Evolutionary conservation across 202 grass and related monocot genomes (phyloP).

Genomic region (Musa balbisiana): DNA sequence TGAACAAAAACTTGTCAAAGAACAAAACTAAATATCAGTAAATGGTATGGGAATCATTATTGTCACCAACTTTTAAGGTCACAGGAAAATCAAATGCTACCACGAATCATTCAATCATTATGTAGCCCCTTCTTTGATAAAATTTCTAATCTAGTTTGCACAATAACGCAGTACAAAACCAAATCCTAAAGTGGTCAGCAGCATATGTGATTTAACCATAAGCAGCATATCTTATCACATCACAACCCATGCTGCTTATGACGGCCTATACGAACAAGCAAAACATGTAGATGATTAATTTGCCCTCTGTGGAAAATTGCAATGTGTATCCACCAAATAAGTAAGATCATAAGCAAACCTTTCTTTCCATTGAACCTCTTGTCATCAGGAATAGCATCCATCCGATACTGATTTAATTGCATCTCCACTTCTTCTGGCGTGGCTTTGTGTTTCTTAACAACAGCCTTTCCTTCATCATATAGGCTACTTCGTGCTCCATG

Average conservation of each 20-base stretch:
- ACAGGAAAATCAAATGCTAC: not conserved
- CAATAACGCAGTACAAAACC: not conserved
- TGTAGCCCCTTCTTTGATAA: not conserved
- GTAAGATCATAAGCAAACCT: conserved; percentile 31
- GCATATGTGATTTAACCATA: not conserved
- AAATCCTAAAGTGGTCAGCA: not conserved
- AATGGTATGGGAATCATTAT: too few relatives aligned
- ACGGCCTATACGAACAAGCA: not conserved
- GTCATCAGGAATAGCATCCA: conserved; percentile 71
- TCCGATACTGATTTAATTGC: conserved; percentile 65
- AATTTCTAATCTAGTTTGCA: not conserved
- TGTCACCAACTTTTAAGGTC: too few relatives aligned
- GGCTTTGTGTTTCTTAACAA: conserved; percentile 90
- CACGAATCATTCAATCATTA: not conserved
- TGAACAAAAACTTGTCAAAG: too few relatives aligned
- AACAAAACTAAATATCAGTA: too few relatives aligned
- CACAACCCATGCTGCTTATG: not conserved
- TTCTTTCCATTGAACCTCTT: conserved; percentile 82
- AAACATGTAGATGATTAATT: not conserved
- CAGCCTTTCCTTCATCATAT: conserved; percentile 78
- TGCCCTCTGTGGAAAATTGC: not conserved
- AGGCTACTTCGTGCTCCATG: conserved; percentile 82
- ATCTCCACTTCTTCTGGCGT: conserved; percentile 77
- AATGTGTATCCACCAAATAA: not conserved
- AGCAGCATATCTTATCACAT: too few relatives aligned